phyloP scores from a whole-genome alignment of 257 asterid species.

The Rhazya stricta region DNA sequence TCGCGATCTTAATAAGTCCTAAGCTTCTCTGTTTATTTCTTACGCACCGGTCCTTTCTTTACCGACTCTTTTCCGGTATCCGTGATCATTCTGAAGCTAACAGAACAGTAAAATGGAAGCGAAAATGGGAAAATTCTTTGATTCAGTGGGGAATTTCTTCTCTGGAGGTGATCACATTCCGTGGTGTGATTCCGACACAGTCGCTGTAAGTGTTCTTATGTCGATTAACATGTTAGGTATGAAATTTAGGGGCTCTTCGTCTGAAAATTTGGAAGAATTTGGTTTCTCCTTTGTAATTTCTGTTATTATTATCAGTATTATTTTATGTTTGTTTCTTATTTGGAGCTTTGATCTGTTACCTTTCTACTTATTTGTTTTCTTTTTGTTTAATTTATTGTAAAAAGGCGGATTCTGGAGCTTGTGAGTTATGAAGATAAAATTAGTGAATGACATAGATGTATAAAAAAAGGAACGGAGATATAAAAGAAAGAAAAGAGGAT shows the following conservation, averaged over 20 bases:
- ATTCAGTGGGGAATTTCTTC: constrained; percentile 61
- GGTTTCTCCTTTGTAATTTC: background rate
- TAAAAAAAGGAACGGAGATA: background rate
- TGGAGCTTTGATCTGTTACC: background rate
- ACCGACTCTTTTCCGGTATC: background rate
- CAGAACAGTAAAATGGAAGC: constrained; percentile 50
- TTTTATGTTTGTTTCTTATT: background rate
- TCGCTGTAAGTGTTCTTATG: constrained; percentile 40
- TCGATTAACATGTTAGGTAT: too few relatives aligned
- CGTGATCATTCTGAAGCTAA: background rate
- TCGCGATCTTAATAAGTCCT: background rate
- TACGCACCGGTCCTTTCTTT: background rate
- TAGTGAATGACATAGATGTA: too few relatives aligned
- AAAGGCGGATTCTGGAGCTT: background rate
- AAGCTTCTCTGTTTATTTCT: background rate
- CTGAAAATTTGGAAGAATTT: background rate
- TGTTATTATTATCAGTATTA: too few relatives aligned
- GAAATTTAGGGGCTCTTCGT: background rate
- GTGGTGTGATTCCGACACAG: constrained; percentile 66
- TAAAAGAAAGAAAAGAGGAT: background rate
- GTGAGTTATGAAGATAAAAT: too few relatives aligned
- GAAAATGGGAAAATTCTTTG: constrained; percentile 53
- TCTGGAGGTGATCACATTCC: constrained; percentile 77
- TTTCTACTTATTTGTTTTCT: too few relatives aligned
- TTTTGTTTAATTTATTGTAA: too few relatives aligned